These are phyloP conservation scores for Prunus mume DNA, from an alignment of 306 rosid genomes.

Conservation along the genomic window DNA sequence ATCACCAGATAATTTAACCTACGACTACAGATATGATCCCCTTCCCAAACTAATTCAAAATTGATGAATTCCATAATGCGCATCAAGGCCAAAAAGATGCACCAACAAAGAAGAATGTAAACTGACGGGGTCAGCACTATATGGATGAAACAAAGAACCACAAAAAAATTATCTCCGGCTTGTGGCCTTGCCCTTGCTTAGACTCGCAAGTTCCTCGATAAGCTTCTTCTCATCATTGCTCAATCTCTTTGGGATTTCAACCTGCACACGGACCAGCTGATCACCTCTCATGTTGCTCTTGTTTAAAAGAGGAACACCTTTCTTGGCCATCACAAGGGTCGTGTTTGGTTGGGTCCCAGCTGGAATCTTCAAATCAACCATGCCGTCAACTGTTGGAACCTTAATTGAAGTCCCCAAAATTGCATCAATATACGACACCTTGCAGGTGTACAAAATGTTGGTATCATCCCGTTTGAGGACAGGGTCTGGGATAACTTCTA, in stretches of 20 bases:
- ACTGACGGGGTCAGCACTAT: background rate
- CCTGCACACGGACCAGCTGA: conserved; percentile 95
- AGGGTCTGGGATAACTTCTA: conserved; percentile 86
- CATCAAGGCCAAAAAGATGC: conserved; percentile 34
- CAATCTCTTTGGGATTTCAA: conserved; percentile 86
- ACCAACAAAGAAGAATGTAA: conserved; percentile 1
- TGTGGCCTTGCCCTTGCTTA: conserved; percentile 86
- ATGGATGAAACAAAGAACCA: conserved; percentile 1
- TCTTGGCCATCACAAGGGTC: conserved; percentile 93
- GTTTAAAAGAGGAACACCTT: conserved; percentile 89
- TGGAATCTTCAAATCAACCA: conserved; percentile 67
- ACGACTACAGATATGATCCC: conserved; percentile 13
- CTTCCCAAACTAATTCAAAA: conserved; percentile 11
- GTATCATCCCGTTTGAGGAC: conserved; percentile 93
- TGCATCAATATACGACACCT: conserved; percentile 86
- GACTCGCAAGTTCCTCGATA: conserved; percentile 77
- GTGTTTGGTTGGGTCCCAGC: conserved; percentile 90
- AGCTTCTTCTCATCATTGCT: conserved; percentile 82
- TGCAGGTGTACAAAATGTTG: conserved; percentile 79
- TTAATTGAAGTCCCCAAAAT: conserved; percentile 80
- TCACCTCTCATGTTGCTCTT: conserved; percentile 92
- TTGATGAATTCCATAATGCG: conserved; percentile 17
- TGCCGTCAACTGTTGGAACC: conserved; percentile 95
- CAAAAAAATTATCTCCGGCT: conserved; percentile 41
- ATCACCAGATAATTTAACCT: conserved; percentile 19